Percentiles rank a stretch among this genome's conserved stretches.
Evolutionary conservation across 2,329 filamentous ascomycete species (phyloP).

Genomic region (Pseudogymnoascus sp.): DNA sequence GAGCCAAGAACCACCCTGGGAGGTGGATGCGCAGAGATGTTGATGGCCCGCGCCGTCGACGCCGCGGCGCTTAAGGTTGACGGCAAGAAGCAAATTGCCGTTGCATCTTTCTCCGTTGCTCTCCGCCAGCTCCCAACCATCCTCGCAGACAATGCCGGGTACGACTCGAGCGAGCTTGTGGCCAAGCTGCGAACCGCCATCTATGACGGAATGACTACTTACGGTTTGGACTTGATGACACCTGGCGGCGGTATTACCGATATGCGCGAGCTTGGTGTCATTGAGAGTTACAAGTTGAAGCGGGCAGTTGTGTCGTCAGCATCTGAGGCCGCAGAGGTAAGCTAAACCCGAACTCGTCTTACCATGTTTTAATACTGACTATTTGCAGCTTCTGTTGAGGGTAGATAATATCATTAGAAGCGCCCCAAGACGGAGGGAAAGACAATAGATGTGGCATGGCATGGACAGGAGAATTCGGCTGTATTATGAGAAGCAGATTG

Average conservation of each 20-base stretch:
- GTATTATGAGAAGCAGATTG: conserved; percentile 24
- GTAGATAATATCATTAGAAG: conserved; percentile 98
- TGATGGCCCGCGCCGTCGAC: conserved; percentile 97
- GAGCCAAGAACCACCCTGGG: conserved; percentile 91
- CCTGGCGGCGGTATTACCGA: conserved; percentile 89
- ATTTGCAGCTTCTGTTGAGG: conserved; percentile 65
- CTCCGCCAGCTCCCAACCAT: conserved; percentile 93
- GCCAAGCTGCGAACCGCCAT: conserved; percentile 86
- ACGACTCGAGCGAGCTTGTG: conserved; percentile 91
- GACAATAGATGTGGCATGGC: conserved; percentile 43
- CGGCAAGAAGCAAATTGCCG: conserved; percentile 92
- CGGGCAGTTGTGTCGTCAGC: conserved; percentile 94
- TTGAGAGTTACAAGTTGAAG: conserved; percentile 99
- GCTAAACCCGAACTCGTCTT: conserved; percentile 25
- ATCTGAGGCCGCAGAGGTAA: conserved; percentile 90
- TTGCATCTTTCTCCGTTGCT: conserved; percentile 80
- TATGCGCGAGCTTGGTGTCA: conserved; percentile 90
- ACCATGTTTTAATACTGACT: conserved; percentile 25
- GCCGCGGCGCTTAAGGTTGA: conserved; percentile 87
- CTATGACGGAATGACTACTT: conserved; percentile 88
- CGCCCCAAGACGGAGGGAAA: conserved; percentile 74
- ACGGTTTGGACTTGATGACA: conserved; percentile 79
- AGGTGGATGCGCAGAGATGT: conserved; percentile 94
- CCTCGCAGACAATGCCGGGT: conserved; percentile 90
- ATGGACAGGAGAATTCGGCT: conserved; percentile 17